Base-by-base conservation (phyloP, 257 asterid species). In the Solanum piurae region DNA sequence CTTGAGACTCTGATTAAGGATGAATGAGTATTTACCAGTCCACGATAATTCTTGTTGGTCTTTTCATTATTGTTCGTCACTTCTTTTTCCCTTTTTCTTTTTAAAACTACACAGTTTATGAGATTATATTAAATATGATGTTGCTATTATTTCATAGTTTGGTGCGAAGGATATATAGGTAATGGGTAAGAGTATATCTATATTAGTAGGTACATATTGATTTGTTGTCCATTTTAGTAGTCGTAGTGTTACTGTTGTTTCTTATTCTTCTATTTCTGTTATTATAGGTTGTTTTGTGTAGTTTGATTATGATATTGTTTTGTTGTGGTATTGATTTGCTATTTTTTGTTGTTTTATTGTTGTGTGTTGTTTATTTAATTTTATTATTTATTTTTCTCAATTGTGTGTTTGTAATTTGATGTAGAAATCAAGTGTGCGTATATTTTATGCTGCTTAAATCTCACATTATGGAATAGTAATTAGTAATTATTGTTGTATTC, bases 1-100 rank as follows among this genome's bases (percentile, higher is more conserved):
- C 5, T 55, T 0, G 0, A 20, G 2, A 55, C 10, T 55, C 1
- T 55, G 0, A 3, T 1, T 55, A 55, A 55, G 0, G 0, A 58
- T 1, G 2, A 58, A 58, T 0, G 2, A 3, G 0, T 7, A 58
- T 6, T 20, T 20, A 58, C 0, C 2, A 58, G 0, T 58, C 1
- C 0, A 58, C 0, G 2, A 58, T 2, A 20, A 20, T 58, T 0
- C 0, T 20, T 2, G 0, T 55, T 20, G 0, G 5, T 58, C 66
- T 20, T 58, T 58, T 58, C 25, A 21, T 58, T 58, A 52, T 18
- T 52, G 21, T 52, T 52, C 1, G 9, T 58, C 66, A 20, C 12
- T 58, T 58, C 12, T 58, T 58, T 58, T 20, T 5, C 27, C 66
- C 0, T 21, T 58, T 3, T 21, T 60, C 12, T 21, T 21, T 21